These are phyloP conservation scores for Tolypocladium capitatum DNA, from an alignment of 2,329 filamentous ascomycete species.

Conservation along the genomic window DNA sequence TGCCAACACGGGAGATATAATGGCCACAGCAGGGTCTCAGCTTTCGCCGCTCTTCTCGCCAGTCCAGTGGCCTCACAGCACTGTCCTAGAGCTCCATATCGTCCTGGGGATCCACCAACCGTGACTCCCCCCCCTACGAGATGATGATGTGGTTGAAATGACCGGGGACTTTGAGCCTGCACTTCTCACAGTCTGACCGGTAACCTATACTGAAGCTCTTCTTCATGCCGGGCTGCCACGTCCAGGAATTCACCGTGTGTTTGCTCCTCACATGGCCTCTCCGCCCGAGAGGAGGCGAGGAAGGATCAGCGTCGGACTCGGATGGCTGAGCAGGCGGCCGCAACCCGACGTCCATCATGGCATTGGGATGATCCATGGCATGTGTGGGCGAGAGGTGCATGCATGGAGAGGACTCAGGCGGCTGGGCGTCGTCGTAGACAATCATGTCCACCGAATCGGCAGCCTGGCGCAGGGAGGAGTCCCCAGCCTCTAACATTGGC, in stretches of 20 bases:
- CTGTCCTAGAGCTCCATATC: conserved; percentile 12
- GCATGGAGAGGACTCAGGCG: conserved; percentile 5
- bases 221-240: conserved; percentile 50
- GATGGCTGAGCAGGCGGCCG: conserved; percentile 10
- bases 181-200: conserved; percentile 66
- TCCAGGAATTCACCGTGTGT: conserved; percentile 48
- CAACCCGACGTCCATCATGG: conserved; percentile 23
- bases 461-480: conserved; percentile 26
- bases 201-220: conserved; percentile 68
- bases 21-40: neutral
- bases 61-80: conserved; percentile 12
- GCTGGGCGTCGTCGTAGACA: conserved; percentile 18
- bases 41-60: conserved; percentile 6
- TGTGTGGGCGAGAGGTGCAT: conserved; percentile 15
- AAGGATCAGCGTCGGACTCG: conserved; percentile 21
- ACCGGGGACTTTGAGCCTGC: conserved; percentile 58
- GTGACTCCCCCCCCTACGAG: conserved; percentile 30
- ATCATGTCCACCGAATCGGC: conserved; percentile 17
- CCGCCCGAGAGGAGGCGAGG: conserved; percentile 33
- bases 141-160: conserved; percentile 72
- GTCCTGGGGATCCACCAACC: conserved; percentile 12
- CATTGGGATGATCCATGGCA: conserved; percentile 26
- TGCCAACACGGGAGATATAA: too few species aligned
- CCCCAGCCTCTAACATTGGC: conserved; percentile 45
- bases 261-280: conserved; percentile 45